Conservation (phyloP, 805 yeast species). For the Barnettozyma vustinii region DNA sequence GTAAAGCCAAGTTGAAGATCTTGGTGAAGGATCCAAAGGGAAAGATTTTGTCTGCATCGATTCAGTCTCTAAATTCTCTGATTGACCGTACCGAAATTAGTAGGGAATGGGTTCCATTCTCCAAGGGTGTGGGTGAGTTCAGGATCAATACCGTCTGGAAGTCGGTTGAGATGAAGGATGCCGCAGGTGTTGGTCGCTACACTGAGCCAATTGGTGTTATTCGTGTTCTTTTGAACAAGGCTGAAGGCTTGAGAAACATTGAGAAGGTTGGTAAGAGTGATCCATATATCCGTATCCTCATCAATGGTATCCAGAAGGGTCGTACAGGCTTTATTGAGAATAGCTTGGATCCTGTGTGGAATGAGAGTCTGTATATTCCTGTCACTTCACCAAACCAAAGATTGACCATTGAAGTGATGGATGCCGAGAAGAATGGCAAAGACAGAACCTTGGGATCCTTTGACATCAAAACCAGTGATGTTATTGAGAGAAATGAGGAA, state of each 20-base stretch:
- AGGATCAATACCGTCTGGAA: constrained; percentile 74
- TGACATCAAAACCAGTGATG: constrained; percentile 59
- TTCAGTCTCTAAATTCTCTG: constrained; percentile 56
- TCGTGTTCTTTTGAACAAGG: constrained; percentile 65
- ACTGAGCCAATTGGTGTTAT: constrained; percentile 94
- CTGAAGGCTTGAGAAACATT: constrained; percentile 71
- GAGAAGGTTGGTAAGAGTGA: constrained; percentile 89
- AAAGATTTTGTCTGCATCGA: constrained; percentile 52
- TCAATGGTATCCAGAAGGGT: constrained; percentile 70
- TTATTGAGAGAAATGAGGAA: constrained; percentile 51
- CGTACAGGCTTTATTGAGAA: constrained; percentile 68
- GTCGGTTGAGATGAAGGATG: constrained; percentile 70
- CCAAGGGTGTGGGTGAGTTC: constrained; percentile 66
- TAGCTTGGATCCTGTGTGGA: constrained; percentile 77
- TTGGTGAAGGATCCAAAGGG: constrained; percentile 59
- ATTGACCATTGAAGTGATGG: constrained; percentile 86
- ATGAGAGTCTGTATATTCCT: constrained; percentile 77
- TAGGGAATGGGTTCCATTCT: constrained; percentile 69
- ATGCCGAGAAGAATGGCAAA: constrained; percentile 68
- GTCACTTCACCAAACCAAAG: constrained; percentile 79
- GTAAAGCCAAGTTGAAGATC: constrained; percentile 62
- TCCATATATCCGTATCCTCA: constrained; percentile 78
- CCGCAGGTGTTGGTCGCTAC: constrained; percentile 71
- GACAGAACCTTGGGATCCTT: constrained; percentile 88
- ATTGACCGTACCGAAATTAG: constrained; percentile 72